phyloP scores from a whole-genome alignment of 2,329 filamentous ascomycete genomes.

The Thielaviopsis euricoi region DNA sequence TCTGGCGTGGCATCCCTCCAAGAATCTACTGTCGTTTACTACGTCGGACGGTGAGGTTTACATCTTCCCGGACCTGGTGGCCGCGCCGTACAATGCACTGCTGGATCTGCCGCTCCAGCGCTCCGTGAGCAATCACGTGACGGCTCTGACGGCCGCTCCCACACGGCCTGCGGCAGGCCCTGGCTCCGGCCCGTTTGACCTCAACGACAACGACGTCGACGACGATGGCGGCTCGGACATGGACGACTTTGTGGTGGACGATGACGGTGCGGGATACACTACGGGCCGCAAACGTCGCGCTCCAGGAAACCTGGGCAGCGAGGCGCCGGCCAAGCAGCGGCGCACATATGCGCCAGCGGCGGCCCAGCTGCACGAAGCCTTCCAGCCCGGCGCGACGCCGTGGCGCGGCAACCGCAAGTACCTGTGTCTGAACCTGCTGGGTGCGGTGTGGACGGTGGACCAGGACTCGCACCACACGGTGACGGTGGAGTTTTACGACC shows the following conservation, averaged over 20 bases:
- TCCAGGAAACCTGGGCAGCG: constrained; percentile 33
- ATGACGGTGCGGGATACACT: constrained; percentile 84
- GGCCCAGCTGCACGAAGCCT: constrained; percentile 56
- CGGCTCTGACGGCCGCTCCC: constrained; percentile 28
- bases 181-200: constrained; percentile 21
- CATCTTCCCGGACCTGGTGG: constrained; percentile 60
- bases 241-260: constrained; percentile 83
- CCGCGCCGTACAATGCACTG: constrained; percentile 38
- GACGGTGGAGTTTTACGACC: constrained; percentile 94
- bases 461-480: constrained; percentile 89
- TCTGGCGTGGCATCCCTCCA: constrained; percentile 75
- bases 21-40: constrained; percentile 82
- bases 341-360: constrained; percentile 19
- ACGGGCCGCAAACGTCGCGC: constrained; percentile 34
- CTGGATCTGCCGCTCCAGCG: constrained; percentile 48
- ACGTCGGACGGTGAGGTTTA: constrained; percentile 87
- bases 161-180: background rate
- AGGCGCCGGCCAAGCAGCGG: constrained; percentile 26
- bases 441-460: constrained; percentile 92
- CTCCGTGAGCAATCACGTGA: constrained; percentile 39
- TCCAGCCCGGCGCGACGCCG: constrained; percentile 83
- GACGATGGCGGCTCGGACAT: constrained; percentile 43
- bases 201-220: no score
- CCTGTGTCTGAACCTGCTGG: constrained; percentile 80
- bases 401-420: constrained; percentile 93